Conservation (phyloP, 164 flowering plant genomes). For the Paratinospora sagittata region DNA sequence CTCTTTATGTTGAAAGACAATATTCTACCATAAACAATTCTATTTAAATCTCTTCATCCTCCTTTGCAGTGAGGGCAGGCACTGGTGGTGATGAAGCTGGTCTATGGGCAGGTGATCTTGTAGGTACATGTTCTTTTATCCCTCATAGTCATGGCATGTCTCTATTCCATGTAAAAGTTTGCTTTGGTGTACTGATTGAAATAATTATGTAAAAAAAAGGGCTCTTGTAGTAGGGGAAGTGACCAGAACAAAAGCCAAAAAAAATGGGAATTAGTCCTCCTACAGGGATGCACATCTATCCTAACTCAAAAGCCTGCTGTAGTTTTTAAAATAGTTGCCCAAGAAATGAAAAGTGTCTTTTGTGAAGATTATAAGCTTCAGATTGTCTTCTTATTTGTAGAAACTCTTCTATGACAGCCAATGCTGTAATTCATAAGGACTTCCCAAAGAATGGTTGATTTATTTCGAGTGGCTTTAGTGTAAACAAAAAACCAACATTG, state of each 20-base stretch:
- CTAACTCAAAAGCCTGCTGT: not conserved
- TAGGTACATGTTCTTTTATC: constrained; percentile 77
- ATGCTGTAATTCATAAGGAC: not conserved
- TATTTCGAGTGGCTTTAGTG: not conserved
- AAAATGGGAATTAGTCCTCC: not conserved
- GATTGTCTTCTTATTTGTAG: not conserved
- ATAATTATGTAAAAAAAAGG: not conserved
- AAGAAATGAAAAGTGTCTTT: not conserved
- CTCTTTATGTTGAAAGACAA: not conserved
- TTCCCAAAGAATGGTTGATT: not conserved
- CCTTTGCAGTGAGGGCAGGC: constrained; percentile 86
- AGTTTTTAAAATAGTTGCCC: not conserved
- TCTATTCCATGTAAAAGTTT: not conserved
- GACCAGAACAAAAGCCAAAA: not conserved
- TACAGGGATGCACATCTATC: not conserved
- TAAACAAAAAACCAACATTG: not conserved
- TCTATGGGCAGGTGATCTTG: constrained; percentile 99
- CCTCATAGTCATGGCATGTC: constrained; percentile 13
- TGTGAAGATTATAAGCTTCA: not conserved
- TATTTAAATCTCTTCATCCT: not conserved
- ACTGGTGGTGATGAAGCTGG: constrained; percentile 99
- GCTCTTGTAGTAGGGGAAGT: not conserved
- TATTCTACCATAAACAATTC: not conserved
- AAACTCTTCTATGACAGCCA: not conserved
- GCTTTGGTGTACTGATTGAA: not conserved